Evolutionary conservation across 2,329 filamentous ascomycete genomes (phyloP), one percentile per base, ranked within the genome.

Genomic region (Fonsecaea nubica): DNA sequence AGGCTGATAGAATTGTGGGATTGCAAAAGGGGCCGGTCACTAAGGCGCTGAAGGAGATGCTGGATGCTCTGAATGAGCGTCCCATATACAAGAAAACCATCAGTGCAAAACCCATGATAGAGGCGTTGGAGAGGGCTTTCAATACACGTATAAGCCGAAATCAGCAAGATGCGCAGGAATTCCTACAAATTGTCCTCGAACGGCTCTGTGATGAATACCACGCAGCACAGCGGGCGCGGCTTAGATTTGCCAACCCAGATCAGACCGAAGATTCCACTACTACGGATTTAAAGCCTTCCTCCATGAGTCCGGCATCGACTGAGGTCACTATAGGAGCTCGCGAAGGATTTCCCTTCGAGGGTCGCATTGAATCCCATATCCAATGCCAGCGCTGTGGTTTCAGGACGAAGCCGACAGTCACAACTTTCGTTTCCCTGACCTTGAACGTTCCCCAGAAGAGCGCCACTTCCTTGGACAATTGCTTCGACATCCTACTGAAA

Each of bases 111-210:
- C 85, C 86, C 0, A 97, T 99, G 76, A 90, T 99, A 52, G 84
- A 86, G 69, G 90, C 91, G 0, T 83, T 99, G 59, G 95, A 99
- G 80, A 83, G 84, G 35, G 93, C 94, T 0, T 99, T 97, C 75
- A 88, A 88, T 63, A 94, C 96, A 74, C 89, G 92, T 73, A 96
- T 99, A 73, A 97, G 92, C 76, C 86, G 94, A 62, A 92, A 95
- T 76, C 95, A 99, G 79, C 95, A 99, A 79, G 95, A 99, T 81
- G 95, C 95, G 10, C 95, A 99, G 76, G 95, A 99, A 77, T 97
- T 99, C 70, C 80, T 99, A 63, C 95, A 99, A 80, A 90, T 98
- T 58, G 90, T 99, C 12, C 91, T 92, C 2, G 94, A 99, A 80
- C 86, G 94, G 60, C 82, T 99, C 63, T 93, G 92, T 74, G 95